Percentiles rank a stretch among this genome's conserved stretches.
These are phyloP conservation scores for Neonectria sp. DNA, from an alignment of 2,329 filamentous ascomycete genomes.

Conservation along the genomic window DNA sequence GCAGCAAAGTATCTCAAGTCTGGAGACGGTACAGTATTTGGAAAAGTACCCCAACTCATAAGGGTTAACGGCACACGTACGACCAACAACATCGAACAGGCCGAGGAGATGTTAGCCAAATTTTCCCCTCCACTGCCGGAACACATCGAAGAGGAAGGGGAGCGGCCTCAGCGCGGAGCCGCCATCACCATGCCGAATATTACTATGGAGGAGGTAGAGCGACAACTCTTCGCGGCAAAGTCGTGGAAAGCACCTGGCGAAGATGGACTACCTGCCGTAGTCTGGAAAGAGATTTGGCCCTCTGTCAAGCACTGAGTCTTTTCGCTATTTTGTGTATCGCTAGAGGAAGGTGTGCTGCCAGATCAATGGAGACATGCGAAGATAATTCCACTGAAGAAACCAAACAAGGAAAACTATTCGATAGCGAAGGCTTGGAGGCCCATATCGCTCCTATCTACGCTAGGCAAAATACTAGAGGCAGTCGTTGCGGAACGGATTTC, in stretches of 20 bases:
- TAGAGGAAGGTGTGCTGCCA: slow-evolving; percentile 26
- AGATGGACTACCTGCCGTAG: slow-evolving; percentile 18
- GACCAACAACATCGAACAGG: slow-evolving; percentile 18
- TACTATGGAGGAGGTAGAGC: slow-evolving; percentile 3
- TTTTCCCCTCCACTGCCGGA: too few relatives aligned
- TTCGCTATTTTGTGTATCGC: slow-evolving; percentile 16
- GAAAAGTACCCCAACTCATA: slow-evolving; percentile 42
- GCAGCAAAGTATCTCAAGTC: slow-evolving; percentile 48
- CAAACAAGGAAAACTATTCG: slow-evolving; percentile 46
- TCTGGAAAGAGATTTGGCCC: slow-evolving; percentile 25
- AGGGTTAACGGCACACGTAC: slow-evolving; percentile 37
- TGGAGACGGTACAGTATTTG: slow-evolving; percentile 39
- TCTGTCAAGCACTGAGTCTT: slow-evolving; percentile 14
- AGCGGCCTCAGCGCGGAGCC: too few relatives aligned
- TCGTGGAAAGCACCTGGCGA: too few relatives aligned
- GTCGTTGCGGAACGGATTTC: slow-evolving; percentile 30
- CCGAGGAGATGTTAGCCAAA: too few relatives aligned
- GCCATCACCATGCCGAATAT: too few relatives aligned
- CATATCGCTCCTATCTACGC: slow-evolving; percentile 46
- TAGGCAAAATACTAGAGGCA: slow-evolving; percentile 40
- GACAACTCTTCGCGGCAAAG: neutral
- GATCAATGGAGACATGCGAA: slow-evolving; percentile 37
- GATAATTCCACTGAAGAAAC: slow-evolving; percentile 49
- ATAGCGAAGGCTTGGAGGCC: too few relatives aligned
- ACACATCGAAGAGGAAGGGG: too few relatives aligned